Percentiles rank a stretch among this genome's conserved stretches.
Evolutionary conservation across 2,329 filamentous ascomycete genomes (phyloP).

Genomic region (Drechslerella coelobrocha): DNA sequence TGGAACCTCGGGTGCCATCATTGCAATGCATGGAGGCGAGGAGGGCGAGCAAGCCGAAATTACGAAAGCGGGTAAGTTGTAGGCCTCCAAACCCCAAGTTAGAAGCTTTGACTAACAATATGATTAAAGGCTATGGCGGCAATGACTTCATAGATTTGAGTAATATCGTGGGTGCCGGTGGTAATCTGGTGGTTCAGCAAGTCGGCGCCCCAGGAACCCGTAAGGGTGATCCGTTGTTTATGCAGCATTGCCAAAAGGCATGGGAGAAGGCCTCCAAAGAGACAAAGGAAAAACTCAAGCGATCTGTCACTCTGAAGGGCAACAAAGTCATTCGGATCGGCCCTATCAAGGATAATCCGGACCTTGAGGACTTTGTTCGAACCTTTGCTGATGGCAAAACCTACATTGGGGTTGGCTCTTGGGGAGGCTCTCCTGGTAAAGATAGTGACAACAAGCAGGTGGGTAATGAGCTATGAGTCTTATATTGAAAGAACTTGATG

Average conservation of each 20-base stretch:
- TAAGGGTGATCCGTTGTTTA: conserved; percentile 59
- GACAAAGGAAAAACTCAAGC: conserved; percentile 57
- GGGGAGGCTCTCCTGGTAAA: conserved; percentile 57
- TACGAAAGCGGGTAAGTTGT: conserved; percentile 57
- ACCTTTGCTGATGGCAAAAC: conserved; percentile 58
- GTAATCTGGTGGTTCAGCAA: conserved; percentile 59
- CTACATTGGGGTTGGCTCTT: conserved; percentile 59
- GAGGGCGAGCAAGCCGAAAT: conserved; percentile 60
- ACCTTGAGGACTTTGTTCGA: conserved; percentile 58
- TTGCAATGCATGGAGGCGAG: conserved; percentile 58
- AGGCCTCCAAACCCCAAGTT: not conserved
- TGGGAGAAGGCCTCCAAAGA: conserved; percentile 57
- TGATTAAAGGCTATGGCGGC: conserved; percentile 31
- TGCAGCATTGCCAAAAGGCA: conserved; percentile 58
- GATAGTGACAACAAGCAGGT: conserved; percentile 57
- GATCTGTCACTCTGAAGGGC: conserved; percentile 56
- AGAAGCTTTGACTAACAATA: not conserved
- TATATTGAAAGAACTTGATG: not conserved
- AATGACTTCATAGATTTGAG: conserved; percentile 58
- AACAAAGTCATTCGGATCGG: conserved; percentile 57
- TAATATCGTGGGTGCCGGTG: conserved; percentile 59
- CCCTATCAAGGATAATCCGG: conserved; percentile 57
- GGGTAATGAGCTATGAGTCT: conserved; percentile 4
- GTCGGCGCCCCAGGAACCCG: conserved; percentile 57
- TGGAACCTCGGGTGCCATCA: conserved; percentile 58